phyloP scores from a whole-genome alignment of 805 yeast species.

The Candida yuanshanica region DNA sequence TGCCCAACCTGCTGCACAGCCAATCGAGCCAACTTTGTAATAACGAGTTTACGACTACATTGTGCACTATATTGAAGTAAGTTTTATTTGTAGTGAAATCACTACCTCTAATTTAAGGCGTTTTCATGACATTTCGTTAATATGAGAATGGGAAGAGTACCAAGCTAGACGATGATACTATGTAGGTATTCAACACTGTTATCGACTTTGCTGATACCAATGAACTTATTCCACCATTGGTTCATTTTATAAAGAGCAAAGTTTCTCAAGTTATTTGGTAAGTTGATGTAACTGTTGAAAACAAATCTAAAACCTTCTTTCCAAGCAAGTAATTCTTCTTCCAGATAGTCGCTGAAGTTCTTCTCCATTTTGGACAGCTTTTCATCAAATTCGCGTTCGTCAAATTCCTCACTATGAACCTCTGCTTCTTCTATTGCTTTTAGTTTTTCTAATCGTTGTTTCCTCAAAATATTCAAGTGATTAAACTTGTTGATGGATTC shows the following conservation, averaged over 20 bases:
- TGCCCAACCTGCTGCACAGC: slow-evolving; percentile 2
- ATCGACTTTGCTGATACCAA: slow-evolving; percentile 45
- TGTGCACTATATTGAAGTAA: no score
- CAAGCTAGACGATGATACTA: slow-evolving; percentile 10
- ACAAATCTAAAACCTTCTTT: slow-evolving; percentile 60
- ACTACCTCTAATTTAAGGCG: neutral
- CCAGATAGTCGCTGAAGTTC: slow-evolving; percentile 37
- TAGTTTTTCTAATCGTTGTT: neutral
- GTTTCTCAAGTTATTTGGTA: slow-evolving; percentile 61
- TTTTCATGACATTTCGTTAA: neutral
- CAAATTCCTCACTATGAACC: slow-evolving; percentile 7
- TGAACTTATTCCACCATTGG: slow-evolving; percentile 66
- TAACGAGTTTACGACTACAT: neutral
- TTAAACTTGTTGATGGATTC: slow-evolving; percentile 70
- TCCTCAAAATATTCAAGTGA: slow-evolving; percentile 33
- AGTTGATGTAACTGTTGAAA: slow-evolving; percentile 53
- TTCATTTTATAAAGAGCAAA: slow-evolving; percentile 42
- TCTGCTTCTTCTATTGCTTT: slow-evolving; percentile 1
- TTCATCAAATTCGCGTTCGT: slow-evolving; percentile 1
- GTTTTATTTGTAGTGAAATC: neutral
- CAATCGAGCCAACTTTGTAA: neutral
- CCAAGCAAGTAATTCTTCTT: slow-evolving; percentile 46
- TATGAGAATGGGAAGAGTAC: neutral
- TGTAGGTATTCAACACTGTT: slow-evolving; percentile 18
- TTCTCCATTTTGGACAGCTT: neutral